These are phyloP conservation scores for Pinus taeda DNA, from an alignment of 75 land plant species.

Conservation along the genomic window DNA sequence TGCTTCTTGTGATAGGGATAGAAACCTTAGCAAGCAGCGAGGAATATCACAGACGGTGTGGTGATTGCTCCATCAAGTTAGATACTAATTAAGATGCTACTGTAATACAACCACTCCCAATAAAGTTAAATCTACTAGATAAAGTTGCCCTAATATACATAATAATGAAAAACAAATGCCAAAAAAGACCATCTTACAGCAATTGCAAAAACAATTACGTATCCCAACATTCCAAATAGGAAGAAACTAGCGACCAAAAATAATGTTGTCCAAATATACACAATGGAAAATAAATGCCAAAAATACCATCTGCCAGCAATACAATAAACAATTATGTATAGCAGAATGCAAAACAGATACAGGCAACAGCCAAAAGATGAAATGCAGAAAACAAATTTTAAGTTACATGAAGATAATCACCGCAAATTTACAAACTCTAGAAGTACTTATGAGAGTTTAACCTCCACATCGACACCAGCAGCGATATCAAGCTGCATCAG, in stretches of 20 bases:
- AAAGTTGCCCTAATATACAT: background rate
- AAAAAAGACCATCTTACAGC: background rate
- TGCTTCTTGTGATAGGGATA: too few species aligned
- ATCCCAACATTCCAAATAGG: background rate
- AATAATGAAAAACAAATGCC: background rate
- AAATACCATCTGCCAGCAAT: background rate
- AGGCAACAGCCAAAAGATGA: background rate
- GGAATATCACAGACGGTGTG: too few species aligned
- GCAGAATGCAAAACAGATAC: background rate
- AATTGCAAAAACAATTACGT: background rate
- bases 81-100: too few species aligned
- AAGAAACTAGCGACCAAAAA: background rate
- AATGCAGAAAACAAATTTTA: background rate
- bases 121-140: background rate
- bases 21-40: too few species aligned
- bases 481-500: constrained; percentile 94
- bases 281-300: background rate
- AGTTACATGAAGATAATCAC: background rate
- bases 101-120: background rate
- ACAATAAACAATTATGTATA: background rate
- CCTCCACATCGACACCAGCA: constrained; percentile 89
- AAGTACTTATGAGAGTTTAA: constrained; percentile 49
- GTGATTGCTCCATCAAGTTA: too few species aligned
- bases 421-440: background rate
- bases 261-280: background rate